These are phyloP conservation scores for Boechera retrofracta DNA, from an alignment of 345 rosid species.

Conservation along the genomic window DNA sequence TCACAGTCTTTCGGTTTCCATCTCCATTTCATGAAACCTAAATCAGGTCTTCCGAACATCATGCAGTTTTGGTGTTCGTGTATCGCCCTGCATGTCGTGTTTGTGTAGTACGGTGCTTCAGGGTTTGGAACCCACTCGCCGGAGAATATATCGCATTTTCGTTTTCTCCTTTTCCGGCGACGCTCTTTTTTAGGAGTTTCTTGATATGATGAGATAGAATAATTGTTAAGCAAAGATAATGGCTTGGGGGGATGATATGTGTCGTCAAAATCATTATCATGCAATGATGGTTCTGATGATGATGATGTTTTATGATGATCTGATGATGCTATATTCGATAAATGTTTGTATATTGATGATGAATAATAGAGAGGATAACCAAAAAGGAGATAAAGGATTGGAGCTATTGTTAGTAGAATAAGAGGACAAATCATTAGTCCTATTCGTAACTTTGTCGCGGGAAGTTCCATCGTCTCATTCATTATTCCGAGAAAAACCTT, in stretches of 20 bases:
- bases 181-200: neutral
- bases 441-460: constrained; percentile 26
- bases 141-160: constrained; percentile 63
- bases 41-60: constrained; percentile 80
- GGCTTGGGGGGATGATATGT: constrained; percentile 8
- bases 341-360: neutral
- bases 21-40: constrained; percentile 75
- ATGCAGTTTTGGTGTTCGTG: constrained; percentile 91
- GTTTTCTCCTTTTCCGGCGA: constrained; percentile 4
- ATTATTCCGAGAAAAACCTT: neutral
- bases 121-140: constrained; percentile 83
- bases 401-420: constrained; percentile 37
- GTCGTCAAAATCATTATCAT: constrained; percentile 37
- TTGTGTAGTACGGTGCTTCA: constrained; percentile 78
- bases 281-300: neutral
- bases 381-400: constrained; percentile 33
- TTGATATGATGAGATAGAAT: constrained; percentile 33
- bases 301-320: constrained; percentile 6
- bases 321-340: neutral
- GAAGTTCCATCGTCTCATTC: constrained; percentile 29
- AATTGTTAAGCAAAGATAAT: neutral
- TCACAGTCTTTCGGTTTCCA: constrained; percentile 88
- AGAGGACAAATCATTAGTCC: constrained; percentile 33
- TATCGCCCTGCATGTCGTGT: constrained; percentile 80
- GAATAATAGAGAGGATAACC: constrained; percentile 32